Base-by-base conservation (phyloP, 2,329 filamentous ascomycete species). In the Neopestalotiopsis rosae region DNA sequence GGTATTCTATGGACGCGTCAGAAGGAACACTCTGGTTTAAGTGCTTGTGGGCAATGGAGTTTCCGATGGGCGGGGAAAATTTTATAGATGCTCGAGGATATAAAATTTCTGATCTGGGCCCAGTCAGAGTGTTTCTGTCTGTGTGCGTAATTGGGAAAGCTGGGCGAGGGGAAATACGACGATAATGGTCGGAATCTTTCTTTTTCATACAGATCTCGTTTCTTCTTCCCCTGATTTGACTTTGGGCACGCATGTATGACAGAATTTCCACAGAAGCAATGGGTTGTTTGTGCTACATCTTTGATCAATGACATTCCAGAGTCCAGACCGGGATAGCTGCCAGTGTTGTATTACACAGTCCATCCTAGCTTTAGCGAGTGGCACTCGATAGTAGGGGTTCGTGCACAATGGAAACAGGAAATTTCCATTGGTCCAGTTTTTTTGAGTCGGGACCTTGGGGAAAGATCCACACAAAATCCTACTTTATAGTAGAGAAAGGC, bases 381-480 rank as follows among this genome's bases (percentile, higher is more conserved):
- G 57, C 57, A 20, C 34, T 30, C 32, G 28, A 62, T 38, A 38
- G 34, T 66, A 66, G 63, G 63, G 63, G 63, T 66, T 66, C 63
- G 63, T 66, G 63, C 63, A 56, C 49, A 57, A 38, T n/a, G 30
- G 24, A 24, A 56, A 34, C n/a, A 32, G 12, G 45, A 13, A 17
- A 49, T 28, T 58, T 5, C 17, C 40, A 58, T 66, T 66, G 45
- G 63, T 28, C 63, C 49, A 66, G 40, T 17, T 66, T 17, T 66
- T 45, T 56, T 17, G 32, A 28, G 63, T 56, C 34, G 13, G 42
- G 63, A 52, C 45, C 45, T 52, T 52, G 45, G 45, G 45, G 45
- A 52, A 28, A 52, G 45, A 52, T 52, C 45, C 45, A 20, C 45
- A 9, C 45, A 52, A 52, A 28, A n/a, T 52, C 17, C n/a, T 52